phyloP scores from a whole-genome alignment of 2,329 filamentous ascomycete species.

The Fonsecaea multimorphosa region DNA sequence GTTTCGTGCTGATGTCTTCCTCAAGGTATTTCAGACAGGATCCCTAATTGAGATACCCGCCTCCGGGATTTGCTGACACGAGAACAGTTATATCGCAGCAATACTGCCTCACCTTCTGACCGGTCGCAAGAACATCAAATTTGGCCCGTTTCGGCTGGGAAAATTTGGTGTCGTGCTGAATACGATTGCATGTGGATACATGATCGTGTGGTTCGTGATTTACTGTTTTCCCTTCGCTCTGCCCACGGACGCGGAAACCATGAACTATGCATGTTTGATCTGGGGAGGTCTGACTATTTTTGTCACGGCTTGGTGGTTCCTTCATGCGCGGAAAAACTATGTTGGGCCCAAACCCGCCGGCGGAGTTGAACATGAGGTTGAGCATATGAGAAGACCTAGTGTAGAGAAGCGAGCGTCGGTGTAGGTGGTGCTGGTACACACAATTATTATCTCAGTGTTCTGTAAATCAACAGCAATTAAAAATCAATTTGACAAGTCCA shows the following conservation, averaged over 20 bases:
- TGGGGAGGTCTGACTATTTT: conserved; percentile 60
- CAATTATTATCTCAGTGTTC: neutral
- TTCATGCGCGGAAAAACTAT: conserved; percentile 26
- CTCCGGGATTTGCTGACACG: conserved; percentile 12
- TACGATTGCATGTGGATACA: conserved; percentile 57
- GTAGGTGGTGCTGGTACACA: neutral
- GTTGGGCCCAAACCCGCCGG: conserved; percentile 25
- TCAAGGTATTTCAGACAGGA: conserved; percentile 47
- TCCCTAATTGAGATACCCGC: neutral
- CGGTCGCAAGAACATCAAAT: conserved; percentile 58
- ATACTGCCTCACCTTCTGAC: conserved; percentile 60
- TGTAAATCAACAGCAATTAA: neutral
- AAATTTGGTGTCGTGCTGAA: conserved; percentile 59
- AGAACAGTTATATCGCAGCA: conserved; percentile 54
- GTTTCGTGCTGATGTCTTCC: conserved; percentile 63
- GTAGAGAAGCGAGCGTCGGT: conserved; percentile 27
- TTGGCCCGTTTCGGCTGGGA: conserved; percentile 62
- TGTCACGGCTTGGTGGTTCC: conserved; percentile 53
- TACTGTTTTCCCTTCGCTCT: conserved; percentile 64
- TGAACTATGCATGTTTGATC: conserved; percentile 63
- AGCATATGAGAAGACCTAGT: conserved; percentile 27
- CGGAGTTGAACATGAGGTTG: conserved; percentile 24
- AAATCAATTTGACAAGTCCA: neutral
- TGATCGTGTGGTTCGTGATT: conserved; percentile 63
- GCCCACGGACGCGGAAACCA: conserved; percentile 53